These are phyloP conservation scores for Corylus heterophylla DNA, from an alignment of 306 rosid species.

Conservation along the genomic window DNA sequence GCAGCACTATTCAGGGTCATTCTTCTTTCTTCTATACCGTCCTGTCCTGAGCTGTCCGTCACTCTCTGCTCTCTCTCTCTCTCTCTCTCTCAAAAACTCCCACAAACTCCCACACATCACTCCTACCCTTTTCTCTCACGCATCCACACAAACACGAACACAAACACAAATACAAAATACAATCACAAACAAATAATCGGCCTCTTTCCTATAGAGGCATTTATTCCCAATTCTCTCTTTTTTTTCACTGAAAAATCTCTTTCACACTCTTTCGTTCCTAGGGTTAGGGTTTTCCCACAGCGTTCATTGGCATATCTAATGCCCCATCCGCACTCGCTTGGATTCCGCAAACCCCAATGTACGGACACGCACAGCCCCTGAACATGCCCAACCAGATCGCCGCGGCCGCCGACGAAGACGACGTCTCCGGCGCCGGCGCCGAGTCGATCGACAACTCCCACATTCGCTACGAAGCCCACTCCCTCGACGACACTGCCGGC, in stretches of 20 bases:
- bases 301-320: slow-evolving; percentile 32
- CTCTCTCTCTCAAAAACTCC: too few species aligned
- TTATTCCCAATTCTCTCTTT: not conserved
- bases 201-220: not conserved
- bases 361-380: slow-evolving; percentile 56
- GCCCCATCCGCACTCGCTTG: slow-evolving; percentile 43
- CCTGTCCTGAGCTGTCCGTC: slow-evolving; percentile 13
- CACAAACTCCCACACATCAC: not conserved
- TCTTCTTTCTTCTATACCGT: not conserved
- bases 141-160: not conserved
- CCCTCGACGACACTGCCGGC: slow-evolving; percentile 54
- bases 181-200: too few species aligned
- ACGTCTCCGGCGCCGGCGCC: slow-evolving; percentile 29
- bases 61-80: not conserved
- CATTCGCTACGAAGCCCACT: slow-evolving; percentile 55
- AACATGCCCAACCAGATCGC: slow-evolving; percentile 59
- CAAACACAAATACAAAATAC: too few species aligned
- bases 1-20: slow-evolving; percentile 11
- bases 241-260: not conserved
- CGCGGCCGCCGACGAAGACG: slow-evolving; percentile 42
- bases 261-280: slow-evolving; percentile 1
- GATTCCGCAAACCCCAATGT: slow-evolving; percentile 49
- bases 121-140: not conserved
- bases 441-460: slow-evolving; percentile 55
- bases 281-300: slow-evolving; percentile 36